Base-by-base conservation (phyloP, 1,139 yeast species). In the Kluyveromyces sp. region DNA sequence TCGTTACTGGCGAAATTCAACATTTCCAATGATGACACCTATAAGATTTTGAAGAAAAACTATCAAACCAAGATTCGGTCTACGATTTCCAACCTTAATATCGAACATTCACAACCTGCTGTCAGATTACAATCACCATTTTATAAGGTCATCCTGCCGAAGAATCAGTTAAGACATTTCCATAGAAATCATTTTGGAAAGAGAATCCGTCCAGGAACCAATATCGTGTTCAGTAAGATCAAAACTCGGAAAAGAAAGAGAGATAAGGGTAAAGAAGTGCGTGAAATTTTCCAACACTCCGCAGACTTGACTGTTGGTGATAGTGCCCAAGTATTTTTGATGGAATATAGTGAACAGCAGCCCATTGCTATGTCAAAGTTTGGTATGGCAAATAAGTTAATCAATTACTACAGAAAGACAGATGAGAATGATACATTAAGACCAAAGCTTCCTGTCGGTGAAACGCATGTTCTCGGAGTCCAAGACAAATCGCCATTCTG, bases 401-500 rank as follows among this genome's bases (percentile, higher is more conserved):
- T 94, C 54, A 94, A 94, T 57, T 94, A 94, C 59, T 94, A 94
- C 63, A 73, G 98, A 52, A 89, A 92, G 60, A 80, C 78, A 50
- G 73, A 73, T 47, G 87, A 83, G 13, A 92, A 85, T 44, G 99
- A 94, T 60, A 76, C 78, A 4, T 73, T 84, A 3, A 77, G 98
- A 49, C 98, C 98, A 0, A 89, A 89, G 56, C 73, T 89, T 8
- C 78, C 87, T 1, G 73, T 88, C 36, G 99, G 99, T 42, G 99
- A 94, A 63, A 92, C 98, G 0, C 94, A 86, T 64, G 96, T 94
- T 2, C 70, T 94, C 34, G 96, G 96, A 15, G 87, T 86, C 1
- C 96, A 88, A 58, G 99, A 94, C 64, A 75, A 95, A 54, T 85
- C 95, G 11, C 97, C 99, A 11, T 94, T 92, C 60, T 94, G 98